Base-by-base conservation (phyloP, 108 stramenopile genomes). In the Licmophora abbreviata region DNA sequence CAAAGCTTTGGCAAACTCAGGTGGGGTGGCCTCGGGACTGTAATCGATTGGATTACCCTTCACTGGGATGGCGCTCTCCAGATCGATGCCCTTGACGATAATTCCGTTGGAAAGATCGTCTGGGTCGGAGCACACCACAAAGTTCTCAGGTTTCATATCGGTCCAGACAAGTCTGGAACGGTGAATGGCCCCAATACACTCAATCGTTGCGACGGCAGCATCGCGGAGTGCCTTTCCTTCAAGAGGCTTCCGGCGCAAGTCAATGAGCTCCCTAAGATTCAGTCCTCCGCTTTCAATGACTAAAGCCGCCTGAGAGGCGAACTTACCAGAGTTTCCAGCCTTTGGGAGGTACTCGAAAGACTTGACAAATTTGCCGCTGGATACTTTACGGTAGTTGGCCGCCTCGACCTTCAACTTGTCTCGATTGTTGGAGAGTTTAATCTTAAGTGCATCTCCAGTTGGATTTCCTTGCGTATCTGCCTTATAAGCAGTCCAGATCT, bases 11-110 rank as follows among this genome's bases (percentile, higher is more conserved):
- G 86, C 86, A 50, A 92, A 92, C 56, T 92, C 91, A 2, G 91
- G 91, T 6, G 91, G 91, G 61, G 82, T 84, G 0, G 86, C 91
- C 71, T 93, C 92, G 14, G 92, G 92, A 20, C 77, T 81, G 67
- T 86, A 93, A 40, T 93, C 92, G 9, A 93, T 82, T 8, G 92
- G 92, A 47, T 72, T 76, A 27, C 59, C 68, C 32, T 68, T 58
- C 12, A 69, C 53, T 0, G 83, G 69, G 77, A 88, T 83, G 31
- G 83, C 87, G 23, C 80, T 82, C 61, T 92, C 91, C 25, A 92
- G 64, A 71, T 92, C 91, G 48, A 92, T 92, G 8, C 59, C 58
- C 33, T 66, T 68, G n/a, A 42, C 32, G 20, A 64, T 66, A 29
- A 68, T 51, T 20, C 64, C 38, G 15, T 52, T 53, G n/a, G n/a